Evolutionary conservation across 78 protist species (phyloP).

Genomic region (Dictyostelium firmibasis): DNA sequence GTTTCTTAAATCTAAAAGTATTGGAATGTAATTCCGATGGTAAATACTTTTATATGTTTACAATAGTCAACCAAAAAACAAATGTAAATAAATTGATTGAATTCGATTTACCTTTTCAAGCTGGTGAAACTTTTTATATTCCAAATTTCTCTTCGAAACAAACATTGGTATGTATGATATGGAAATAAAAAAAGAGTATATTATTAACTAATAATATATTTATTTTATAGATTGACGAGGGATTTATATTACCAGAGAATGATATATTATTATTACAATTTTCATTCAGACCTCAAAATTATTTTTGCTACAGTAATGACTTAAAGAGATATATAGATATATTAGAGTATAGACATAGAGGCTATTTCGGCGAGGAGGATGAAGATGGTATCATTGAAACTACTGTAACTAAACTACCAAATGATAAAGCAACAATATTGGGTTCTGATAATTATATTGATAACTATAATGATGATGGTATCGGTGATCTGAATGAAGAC

Average conservation of each 20-base stretch:
- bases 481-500: background rate
- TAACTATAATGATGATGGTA: slow-evolving; percentile 31
- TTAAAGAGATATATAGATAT: slow-evolving; percentile 45
- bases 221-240: slow-evolving; percentile 40
- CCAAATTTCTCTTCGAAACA: slow-evolving; percentile 64
- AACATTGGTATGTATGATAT: slow-evolving; percentile 3
- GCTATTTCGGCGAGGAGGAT: background rate
- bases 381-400: slow-evolving; percentile 3
- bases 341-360: slow-evolving; percentile 16
- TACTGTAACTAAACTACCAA: background rate
- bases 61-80: slow-evolving; percentile 54
- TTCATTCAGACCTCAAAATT: slow-evolving; percentile 55
- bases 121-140: slow-evolving; percentile 55
- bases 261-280: slow-evolving; percentile 57
- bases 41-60: slow-evolving; percentile 50
- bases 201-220: too few species aligned
- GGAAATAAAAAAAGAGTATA: too few species aligned
- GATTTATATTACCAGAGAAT: slow-evolving; percentile 39
- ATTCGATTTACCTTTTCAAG: slow-evolving; percentile 46
- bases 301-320: slow-evolving; percentile 14
- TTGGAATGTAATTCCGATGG: slow-evolving; percentile 29
- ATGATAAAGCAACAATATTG: background rate
- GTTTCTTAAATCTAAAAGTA: slow-evolving; percentile 44
- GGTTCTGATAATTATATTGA: slow-evolving; percentile 1
- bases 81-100: slow-evolving; percentile 47